Conservation (phyloP, 2,329 filamentous ascomycete species). For the Pestalotiopsis sp. region DNA sequence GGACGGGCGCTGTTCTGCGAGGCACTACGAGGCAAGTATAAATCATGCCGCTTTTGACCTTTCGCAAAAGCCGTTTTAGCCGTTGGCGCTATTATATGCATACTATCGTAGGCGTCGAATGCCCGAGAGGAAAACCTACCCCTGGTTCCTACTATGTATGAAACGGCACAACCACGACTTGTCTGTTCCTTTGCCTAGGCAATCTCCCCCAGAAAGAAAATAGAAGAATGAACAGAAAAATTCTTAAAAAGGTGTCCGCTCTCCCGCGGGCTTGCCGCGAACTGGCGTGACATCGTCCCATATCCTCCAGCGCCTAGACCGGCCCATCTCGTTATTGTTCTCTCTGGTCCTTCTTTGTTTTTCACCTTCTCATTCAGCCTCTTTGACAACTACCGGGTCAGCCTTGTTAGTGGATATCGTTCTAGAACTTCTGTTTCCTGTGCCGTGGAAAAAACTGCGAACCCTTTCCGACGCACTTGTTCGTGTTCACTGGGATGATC, state of each 20-base stretch:
- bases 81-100: not conserved
- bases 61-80: not conserved
- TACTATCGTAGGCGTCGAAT: not conserved
- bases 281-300: conserved; percentile 4
- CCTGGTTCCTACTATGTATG: not conserved
- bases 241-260: not conserved
- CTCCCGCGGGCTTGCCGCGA: not conserved
- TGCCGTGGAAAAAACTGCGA: not conserved
- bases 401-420: conserved; percentile 1
- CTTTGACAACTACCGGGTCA: not conserved
- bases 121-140: not conserved
- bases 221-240: not conserved
- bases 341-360: not conserved
- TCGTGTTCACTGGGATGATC: no score
- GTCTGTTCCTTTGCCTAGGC: not conserved
- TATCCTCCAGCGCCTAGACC: not conserved
- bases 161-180: not conserved
- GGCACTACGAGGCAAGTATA: no score
- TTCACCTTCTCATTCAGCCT: not conserved
- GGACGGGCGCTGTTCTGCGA: no score
- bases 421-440: no score
- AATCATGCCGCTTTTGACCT: not conserved
- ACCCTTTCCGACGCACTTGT: no score
- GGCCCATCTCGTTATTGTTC: not conserved
- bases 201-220: not conserved